Evolutionary conservation across 768 basidiomycete genomes (phyloP).

Genomic region (Termitomyces sp.): DNA sequence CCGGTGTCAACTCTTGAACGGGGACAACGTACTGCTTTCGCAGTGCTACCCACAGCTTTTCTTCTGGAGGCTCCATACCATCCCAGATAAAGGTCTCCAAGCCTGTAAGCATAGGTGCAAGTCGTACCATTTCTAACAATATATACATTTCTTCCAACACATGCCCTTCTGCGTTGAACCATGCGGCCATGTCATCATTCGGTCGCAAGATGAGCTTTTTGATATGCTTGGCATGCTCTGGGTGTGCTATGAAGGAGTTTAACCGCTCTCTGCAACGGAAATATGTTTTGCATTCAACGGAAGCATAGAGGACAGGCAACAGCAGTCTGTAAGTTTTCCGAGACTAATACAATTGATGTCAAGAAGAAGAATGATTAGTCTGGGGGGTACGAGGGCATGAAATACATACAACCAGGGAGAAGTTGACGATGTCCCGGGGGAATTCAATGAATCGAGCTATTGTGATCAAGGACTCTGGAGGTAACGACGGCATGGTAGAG

Average conservation of each 20-base stretch:
- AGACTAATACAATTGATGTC: slow-evolving; percentile 4
- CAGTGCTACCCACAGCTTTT: slow-evolving; percentile 16
- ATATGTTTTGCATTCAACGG: slow-evolving; percentile 10
- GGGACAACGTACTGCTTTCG: slow-evolving; percentile 10
- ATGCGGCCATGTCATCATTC: slow-evolving; percentile 9
- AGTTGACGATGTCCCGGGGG: slow-evolving; percentile 10
- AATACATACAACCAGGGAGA: slow-evolving; percentile 10
- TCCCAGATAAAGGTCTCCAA: slow-evolving; percentile 21
- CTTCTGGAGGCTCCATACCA: slow-evolving; percentile 16
- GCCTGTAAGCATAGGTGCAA: slow-evolving; percentile 11
- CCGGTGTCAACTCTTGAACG: not conserved
- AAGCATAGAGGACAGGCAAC: slow-evolving; percentile 9
- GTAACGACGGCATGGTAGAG: not conserved
- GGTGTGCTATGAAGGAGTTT: slow-evolving; percentile 5
- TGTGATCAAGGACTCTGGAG: slow-evolving; percentile 9
- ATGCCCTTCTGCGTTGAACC: slow-evolving; percentile 9
- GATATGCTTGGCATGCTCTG: slow-evolving; percentile 11
- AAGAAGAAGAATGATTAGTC: not conserved
- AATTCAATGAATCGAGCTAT: slow-evolving; percentile 8
- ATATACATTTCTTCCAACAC: slow-evolving; percentile 9
- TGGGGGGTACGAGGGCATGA: not conserved
- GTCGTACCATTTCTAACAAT: slow-evolving; percentile 7
- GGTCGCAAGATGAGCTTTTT: slow-evolving; percentile 17
- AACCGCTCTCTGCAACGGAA: slow-evolving; percentile 15
- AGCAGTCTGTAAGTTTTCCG: slow-evolving; percentile 2